Conservation (phyloP, 1,284 basidiomycete genomes). For the Heterobasidion parviporum region DNA sequence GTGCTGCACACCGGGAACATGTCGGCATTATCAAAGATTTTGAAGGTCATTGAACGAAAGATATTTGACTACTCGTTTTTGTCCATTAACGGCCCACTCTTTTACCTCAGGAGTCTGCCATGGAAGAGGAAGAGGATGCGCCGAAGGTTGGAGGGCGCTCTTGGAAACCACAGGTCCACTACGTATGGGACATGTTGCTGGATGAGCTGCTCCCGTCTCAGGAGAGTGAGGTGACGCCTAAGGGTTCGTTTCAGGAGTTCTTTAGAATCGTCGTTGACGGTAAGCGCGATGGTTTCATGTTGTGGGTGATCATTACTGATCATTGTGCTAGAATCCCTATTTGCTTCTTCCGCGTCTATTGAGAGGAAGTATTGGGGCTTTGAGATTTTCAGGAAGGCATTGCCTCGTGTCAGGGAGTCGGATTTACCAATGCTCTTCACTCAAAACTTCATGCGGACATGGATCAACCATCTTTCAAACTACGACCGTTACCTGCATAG, state of each 20-base stretch:
- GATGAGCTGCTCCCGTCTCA: constrained; percentile 60
- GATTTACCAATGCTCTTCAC: constrained; percentile 87
- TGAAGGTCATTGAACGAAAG: constrained; percentile 50
- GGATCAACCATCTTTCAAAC: constrained; percentile 92
- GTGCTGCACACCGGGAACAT: constrained; percentile 70
- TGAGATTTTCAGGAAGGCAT: constrained; percentile 79
- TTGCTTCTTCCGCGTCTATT: constrained; percentile 75
- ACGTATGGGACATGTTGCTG: constrained; percentile 84
- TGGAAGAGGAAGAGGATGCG: constrained; percentile 40
- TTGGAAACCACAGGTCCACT: constrained; percentile 91
- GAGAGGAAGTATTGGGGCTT: constrained; percentile 97
- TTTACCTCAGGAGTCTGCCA: constrained; percentile 38
- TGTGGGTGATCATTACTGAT: not conserved
- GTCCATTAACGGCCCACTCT: not conserved
- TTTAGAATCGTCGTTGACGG: constrained; percentile 89
- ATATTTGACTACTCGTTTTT: not conserved
- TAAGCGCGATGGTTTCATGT: constrained; percentile 25
- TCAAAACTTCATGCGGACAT: constrained; percentile 92
- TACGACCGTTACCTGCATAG: constrained; percentile 86
- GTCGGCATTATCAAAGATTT: constrained; percentile 61
- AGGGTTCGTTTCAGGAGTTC: constrained; percentile 82
- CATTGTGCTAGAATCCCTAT: constrained; percentile 66
- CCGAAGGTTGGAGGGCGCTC: constrained; percentile 23
- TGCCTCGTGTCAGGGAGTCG: constrained; percentile 58
- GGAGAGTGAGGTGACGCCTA: constrained; percentile 27